phyloP scores from a whole-genome alignment of 2,329 filamentous ascomycete genomes.

The Paracoccidioides lutzii region DNA sequence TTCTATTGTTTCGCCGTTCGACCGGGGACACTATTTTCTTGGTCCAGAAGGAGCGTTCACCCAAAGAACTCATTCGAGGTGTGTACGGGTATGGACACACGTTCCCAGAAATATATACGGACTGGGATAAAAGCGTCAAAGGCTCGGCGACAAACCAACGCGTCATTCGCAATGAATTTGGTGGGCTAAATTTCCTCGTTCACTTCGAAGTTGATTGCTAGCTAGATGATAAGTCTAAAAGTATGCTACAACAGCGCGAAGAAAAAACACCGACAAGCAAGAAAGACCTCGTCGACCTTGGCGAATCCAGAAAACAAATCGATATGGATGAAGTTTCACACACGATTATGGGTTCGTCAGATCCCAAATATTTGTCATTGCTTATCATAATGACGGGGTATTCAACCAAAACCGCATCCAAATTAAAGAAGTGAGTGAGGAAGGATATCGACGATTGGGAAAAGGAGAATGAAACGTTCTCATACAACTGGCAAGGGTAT shows the following conservation, averaged over 20 bases:
- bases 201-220: slow-evolving; percentile 51
- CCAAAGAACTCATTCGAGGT: slow-evolving; percentile 42
- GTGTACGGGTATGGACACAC: slow-evolving; percentile 51
- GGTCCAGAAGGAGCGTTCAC: slow-evolving; percentile 47
- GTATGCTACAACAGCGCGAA: neutral
- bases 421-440: slow-evolving; percentile 28
- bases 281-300: neutral
- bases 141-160: slow-evolving; percentile 51
- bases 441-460: slow-evolving; percentile 33
- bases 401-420: slow-evolving; percentile 31
- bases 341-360: slow-evolving; percentile 39
- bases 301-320: slow-evolving; percentile 25
- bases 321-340: slow-evolving; percentile 29
- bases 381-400: slow-evolving; percentile 33
- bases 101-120: slow-evolving; percentile 55
- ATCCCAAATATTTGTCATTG: slow-evolving; percentile 40
- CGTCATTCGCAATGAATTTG: slow-evolving; percentile 47
- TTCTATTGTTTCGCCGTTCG: slow-evolving; percentile 32
- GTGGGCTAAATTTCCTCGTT: slow-evolving; percentile 38
- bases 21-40: slow-evolving; percentile 50
- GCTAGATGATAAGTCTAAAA: slow-evolving; percentile 23
- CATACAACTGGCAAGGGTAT: neutral
- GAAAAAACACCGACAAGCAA: neutral
- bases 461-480: slow-evolving; percentile 20
- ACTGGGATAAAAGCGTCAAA: slow-evolving; percentile 43